phyloP scores from a whole-genome alignment of 495 filamentous ascomycete genomes.

The Tuber microsphaerosporum region DNA sequence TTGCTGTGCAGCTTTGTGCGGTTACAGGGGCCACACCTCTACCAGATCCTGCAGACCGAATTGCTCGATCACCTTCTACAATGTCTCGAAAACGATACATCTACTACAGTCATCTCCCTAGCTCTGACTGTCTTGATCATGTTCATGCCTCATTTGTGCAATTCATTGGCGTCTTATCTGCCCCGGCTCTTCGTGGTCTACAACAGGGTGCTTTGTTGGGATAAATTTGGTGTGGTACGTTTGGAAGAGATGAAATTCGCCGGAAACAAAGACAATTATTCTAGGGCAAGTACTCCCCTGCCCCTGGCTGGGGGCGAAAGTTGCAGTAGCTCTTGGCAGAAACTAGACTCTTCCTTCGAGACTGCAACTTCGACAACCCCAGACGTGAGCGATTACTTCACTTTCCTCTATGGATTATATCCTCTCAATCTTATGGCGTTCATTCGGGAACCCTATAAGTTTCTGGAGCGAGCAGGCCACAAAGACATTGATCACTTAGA shows the following conservation, averaged over 20 bases:
- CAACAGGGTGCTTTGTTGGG: slow-evolving; percentile 66
- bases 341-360: slow-evolving; percentile 51
- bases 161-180: slow-evolving; percentile 55
- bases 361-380: slow-evolving; percentile 57
- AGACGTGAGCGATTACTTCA: slow-evolving; percentile 68
- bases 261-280: slow-evolving; percentile 29
- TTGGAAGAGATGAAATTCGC: slow-evolving; percentile 34
- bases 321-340: slow-evolving; percentile 51
- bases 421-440: slow-evolving; percentile 73
- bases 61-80: slow-evolving; percentile 60
- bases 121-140: slow-evolving; percentile 63
- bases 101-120: slow-evolving; percentile 58
- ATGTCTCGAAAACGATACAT: slow-evolving; percentile 65
- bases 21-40: slow-evolving; percentile 62
- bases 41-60: slow-evolving; percentile 59
- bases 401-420: slow-evolving; percentile 69
- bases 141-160: slow-evolving; percentile 68
- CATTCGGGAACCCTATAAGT: slow-evolving; percentile 66
- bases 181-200: slow-evolving; percentile 69
- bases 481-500: slow-evolving; percentile 61
- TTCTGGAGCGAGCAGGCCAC: slow-evolving; percentile 57
- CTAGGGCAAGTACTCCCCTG: slow-evolving; percentile 32
- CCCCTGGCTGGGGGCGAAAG: slow-evolving; percentile 39
- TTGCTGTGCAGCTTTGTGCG: slow-evolving; percentile 60
- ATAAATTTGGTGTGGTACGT: slow-evolving; percentile 45